phyloP scores from a whole-genome alignment of 768 basidiomycete species.

The Agaricus subrufescens region DNA sequence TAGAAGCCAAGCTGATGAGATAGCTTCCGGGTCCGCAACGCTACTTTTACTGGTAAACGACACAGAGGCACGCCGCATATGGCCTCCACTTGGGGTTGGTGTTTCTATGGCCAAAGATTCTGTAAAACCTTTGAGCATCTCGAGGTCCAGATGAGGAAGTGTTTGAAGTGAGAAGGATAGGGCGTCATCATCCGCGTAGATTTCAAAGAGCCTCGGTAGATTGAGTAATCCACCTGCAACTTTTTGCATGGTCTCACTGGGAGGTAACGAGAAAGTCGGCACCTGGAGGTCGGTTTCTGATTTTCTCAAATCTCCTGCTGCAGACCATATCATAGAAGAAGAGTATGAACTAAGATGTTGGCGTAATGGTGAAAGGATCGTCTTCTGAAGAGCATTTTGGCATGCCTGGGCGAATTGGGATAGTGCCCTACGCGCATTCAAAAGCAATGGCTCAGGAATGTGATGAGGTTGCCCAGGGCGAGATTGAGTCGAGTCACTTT shows the following conservation, averaged over 20 bases:
- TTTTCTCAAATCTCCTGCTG: constrained; percentile 44
- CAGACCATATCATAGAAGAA: constrained; percentile 61
- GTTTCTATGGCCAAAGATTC: constrained; percentile 33
- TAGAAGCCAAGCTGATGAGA: constrained; percentile 88
- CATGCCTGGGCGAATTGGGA: constrained; percentile 64
- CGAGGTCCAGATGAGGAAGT: constrained; percentile 63
- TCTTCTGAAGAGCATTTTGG: constrained; percentile 74
- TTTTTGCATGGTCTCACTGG: constrained; percentile 81
- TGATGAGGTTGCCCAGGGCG: constrained; percentile 18
- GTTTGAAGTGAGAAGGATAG: constrained; percentile 84
- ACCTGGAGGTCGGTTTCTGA: constrained; percentile 54
- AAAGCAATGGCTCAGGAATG: constrained; percentile 40
- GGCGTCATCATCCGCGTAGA: constrained; percentile 90
- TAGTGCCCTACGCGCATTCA: constrained; percentile 50
- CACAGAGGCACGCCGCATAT: constrained; percentile 13
- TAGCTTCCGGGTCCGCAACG: constrained; percentile 64
- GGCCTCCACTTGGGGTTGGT: constrained; percentile 14
- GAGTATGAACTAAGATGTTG: constrained; percentile 71
- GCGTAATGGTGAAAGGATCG: constrained; percentile 80
- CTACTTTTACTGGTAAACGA: constrained; percentile 21
- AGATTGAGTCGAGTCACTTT: constrained; percentile 30
- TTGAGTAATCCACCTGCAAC: constrained; percentile 94
- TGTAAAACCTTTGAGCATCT: constrained; percentile 41
- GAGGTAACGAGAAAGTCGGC: constrained; percentile 91
- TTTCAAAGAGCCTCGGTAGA: constrained; percentile 89